These are phyloP conservation scores for Nephelium lappaceum DNA, from an alignment of 345 rosid species.

Conservation along the genomic window DNA sequence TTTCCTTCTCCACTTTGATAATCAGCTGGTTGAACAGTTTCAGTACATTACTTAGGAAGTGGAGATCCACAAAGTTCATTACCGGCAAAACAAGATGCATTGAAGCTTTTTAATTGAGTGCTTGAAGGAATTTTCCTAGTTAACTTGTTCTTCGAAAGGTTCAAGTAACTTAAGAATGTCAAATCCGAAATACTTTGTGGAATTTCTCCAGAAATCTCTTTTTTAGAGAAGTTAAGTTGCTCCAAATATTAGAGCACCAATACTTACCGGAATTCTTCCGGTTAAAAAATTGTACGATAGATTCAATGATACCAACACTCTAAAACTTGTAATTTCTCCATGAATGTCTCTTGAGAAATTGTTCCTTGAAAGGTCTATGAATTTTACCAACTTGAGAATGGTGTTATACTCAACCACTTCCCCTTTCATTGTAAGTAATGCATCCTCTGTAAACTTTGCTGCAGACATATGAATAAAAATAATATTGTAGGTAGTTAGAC, in stretches of 20 bases:
- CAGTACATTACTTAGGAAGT: too few species aligned
- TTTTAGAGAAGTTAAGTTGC: neutral
- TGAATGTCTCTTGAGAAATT: slow-evolving; percentile 6
- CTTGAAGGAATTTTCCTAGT: neutral
- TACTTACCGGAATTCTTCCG: neutral
- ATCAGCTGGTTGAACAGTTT: too few species aligned
- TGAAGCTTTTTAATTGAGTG: neutral
- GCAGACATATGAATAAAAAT: too few species aligned
- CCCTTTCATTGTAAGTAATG: neutral
- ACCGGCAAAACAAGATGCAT: too few species aligned
- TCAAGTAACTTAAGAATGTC: neutral
- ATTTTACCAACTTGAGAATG: neutral
- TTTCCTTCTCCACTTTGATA: too few species aligned
- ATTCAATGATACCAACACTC: neutral
- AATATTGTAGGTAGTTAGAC: too few species aligned
- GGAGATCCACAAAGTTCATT: too few species aligned
- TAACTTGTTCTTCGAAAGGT: neutral
- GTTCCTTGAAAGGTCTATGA: neutral
- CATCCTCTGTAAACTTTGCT: too few species aligned
- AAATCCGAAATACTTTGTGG: neutral
- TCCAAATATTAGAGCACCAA: neutral
- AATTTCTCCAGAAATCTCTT: neutral
- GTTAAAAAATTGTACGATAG: neutral
- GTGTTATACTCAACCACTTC: neutral
- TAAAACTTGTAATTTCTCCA: neutral